phyloP scores from a whole-genome alignment of 1,284 basidiomycete species.

The Salmacisia buchloeana region DNA sequence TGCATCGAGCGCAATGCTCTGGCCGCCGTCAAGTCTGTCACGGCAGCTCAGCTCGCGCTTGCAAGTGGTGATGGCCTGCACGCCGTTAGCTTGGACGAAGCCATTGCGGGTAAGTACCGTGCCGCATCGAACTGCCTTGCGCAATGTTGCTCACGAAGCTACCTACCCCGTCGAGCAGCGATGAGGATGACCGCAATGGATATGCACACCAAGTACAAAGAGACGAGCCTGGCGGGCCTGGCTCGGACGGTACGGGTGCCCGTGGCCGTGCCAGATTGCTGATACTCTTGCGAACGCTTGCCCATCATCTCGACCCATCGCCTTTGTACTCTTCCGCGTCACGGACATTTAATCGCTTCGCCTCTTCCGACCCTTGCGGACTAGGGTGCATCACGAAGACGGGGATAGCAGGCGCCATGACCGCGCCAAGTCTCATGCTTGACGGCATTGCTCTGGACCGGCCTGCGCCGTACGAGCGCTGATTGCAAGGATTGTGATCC shows the following conservation, averaged over 20 bases:
- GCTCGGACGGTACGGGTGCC: constrained; percentile 41
- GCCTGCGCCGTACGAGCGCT: too few species aligned
- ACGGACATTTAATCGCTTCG: too few species aligned
- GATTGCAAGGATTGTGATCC: too few species aligned
- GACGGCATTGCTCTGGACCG: too few species aligned
- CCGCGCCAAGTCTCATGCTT: too few species aligned
- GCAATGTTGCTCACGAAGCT: too few species aligned
- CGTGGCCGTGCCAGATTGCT: constrained; percentile 45
- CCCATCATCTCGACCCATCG: neutral
- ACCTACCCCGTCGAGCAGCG: neutral
- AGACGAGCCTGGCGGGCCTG: constrained; percentile 36
- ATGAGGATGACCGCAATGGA: constrained; percentile 67
- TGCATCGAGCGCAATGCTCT: constrained; percentile 76
- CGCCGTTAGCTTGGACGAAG: constrained; percentile 83
- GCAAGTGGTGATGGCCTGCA: constrained; percentile 74
- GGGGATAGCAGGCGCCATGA: too few species aligned
- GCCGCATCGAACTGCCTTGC: too few species aligned
- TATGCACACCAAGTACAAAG: constrained; percentile 54
- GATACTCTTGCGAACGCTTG: neutral
- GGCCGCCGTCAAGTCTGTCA: constrained; percentile 59
- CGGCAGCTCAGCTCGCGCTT: constrained; percentile 81
- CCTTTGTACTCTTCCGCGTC: too few species aligned
- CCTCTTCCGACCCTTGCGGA: too few species aligned
- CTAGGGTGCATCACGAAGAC: too few species aligned
- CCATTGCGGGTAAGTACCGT: constrained; percentile 73